Conservation (phyloP, 305 asterid genomes). For the Lippia alba region DNA sequence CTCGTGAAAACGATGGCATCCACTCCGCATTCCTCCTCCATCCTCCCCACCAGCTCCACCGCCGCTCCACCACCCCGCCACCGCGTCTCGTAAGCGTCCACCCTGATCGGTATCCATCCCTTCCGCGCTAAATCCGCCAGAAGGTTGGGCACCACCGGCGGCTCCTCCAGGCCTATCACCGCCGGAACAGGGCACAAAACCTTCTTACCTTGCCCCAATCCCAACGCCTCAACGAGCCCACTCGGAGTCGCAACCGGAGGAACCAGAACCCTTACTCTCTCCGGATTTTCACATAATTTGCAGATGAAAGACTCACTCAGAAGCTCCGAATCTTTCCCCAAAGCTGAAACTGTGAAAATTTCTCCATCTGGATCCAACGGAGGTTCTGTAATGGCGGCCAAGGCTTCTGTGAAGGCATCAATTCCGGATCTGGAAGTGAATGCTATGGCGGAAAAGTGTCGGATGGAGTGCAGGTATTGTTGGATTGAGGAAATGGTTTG, state of each 20-base stretch:
- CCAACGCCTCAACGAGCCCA: conserved; percentile 60
- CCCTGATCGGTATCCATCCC: conserved; percentile 66
- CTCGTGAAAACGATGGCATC: conserved; percentile 87
- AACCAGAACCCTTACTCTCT: conserved; percentile 53
- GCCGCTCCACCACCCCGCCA: conserved; percentile 60
- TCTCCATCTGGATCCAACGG: conserved; percentile 55
- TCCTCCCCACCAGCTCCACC: conserved; percentile 54
- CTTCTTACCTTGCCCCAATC: conserved; percentile 60
- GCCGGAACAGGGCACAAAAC: conserved; percentile 75
- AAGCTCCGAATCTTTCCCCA: conserved; percentile 76
- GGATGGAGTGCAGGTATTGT: conserved; percentile 47
- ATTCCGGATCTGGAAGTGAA: conserved; percentile 88
- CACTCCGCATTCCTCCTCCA: conserved; percentile 57
- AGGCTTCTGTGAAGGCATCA: conserved; percentile 59
- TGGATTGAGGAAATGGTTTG: conserved; percentile 61
- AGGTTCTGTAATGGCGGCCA: conserved; percentile 35
- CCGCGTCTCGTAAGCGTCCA: conserved; percentile 72
- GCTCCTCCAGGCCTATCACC: conserved; percentile 70
- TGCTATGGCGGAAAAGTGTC: conserved; percentile 68
- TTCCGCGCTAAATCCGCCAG: conserved; percentile 51
- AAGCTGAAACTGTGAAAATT: conserved; percentile 59
- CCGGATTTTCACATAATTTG: conserved; percentile 55
- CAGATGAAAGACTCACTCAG: conserved; percentile 47
- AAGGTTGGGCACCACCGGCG: conserved; percentile 75
- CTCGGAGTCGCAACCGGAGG: conserved; percentile 72